Evolutionary conservation across 306 rosid genomes (phyloP), one percentile per base, ranked within the genome.

Genomic region (Vigna reflexopilosa): DNA sequence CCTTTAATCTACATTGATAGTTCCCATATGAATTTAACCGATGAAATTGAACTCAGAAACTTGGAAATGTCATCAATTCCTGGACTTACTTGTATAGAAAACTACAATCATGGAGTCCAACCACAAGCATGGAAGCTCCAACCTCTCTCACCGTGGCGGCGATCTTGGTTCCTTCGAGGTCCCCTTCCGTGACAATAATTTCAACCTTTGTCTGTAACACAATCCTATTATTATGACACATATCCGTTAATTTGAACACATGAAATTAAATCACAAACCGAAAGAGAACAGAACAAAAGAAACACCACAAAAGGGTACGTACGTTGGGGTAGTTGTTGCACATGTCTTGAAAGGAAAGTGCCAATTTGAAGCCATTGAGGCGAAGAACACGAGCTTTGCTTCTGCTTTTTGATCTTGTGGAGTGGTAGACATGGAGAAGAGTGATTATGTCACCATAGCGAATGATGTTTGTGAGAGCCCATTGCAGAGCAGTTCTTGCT

Each of bases 161-260:
- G 55, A 90, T 88, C 76, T 89, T 90, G 59, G 36, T 67, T 47
- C 96, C 97, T 30, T 93, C 94, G 48, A 80, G 83, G 78, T 90
- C 96, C 50, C 96, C 97, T 77, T 93, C 96, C 62, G 89, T 73
- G 51, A 93, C 94, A 42, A 93, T 52, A 48, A 93, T 93, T 88
- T 93, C 97, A 65, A 89, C 92, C 88, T 86, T 95, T 67, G 98
- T 87, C 97, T 94, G 96, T 36, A 88, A 88, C 86, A 88, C 70
- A 89, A 89, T 40, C 92, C 92, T 88, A 89, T 83, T 70, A 81
- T 81, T 87, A 88, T 82, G 78, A 74, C 83, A 78, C 81, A 80
- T 86, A 77, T 76, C 52, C 79, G 80, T 77, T 70, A 67, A 76
- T 50, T 82, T 64, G 63, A 45, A 78, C 56, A 69, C 44, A 15